Conservation (phyloP, 257 asterid genomes). For the Linaria vulgaris region DNA sequence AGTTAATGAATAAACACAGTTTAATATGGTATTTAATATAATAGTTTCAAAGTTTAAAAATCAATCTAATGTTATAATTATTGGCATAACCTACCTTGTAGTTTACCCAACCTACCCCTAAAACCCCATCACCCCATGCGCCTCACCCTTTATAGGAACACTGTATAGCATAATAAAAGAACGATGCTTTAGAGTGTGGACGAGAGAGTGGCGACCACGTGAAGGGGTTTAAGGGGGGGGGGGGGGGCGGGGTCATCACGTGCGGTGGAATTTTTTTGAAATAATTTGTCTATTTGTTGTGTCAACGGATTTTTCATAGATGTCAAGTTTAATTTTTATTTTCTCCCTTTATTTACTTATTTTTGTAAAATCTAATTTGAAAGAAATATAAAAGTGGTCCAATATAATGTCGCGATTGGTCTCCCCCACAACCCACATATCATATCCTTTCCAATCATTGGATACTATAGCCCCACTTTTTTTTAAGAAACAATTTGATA, state of each 20-base stretch:
- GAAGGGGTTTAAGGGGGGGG: conserved; percentile 9
- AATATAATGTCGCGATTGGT: conserved; percentile 31
- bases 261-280: conserved; percentile 25
- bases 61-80: too few species aligned
- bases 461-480: background rate
- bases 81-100: too few species aligned
- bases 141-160: background rate
- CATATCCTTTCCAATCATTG: conserved; percentile 49
- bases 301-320: background rate
- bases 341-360: too few species aligned
- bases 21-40: too few species aligned
- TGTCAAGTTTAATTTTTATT: background rate
- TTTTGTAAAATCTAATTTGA: background rate
- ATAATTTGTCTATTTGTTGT: background rate
- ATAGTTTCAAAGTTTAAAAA: too few species aligned
- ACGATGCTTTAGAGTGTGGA: conserved; percentile 23
- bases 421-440: conserved; percentile 38
- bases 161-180: background rate
- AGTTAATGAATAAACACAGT: too few species aligned
- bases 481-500: too few species aligned
- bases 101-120: background rate
- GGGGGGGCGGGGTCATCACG: conserved; percentile 28
- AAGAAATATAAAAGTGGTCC: conserved; percentile 28
- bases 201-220: conserved; percentile 40
- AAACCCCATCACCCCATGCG: too few species aligned